Evolutionary conservation across 257 asterid genomes (phyloP).

Genomic region (Vinca minor): DNA sequence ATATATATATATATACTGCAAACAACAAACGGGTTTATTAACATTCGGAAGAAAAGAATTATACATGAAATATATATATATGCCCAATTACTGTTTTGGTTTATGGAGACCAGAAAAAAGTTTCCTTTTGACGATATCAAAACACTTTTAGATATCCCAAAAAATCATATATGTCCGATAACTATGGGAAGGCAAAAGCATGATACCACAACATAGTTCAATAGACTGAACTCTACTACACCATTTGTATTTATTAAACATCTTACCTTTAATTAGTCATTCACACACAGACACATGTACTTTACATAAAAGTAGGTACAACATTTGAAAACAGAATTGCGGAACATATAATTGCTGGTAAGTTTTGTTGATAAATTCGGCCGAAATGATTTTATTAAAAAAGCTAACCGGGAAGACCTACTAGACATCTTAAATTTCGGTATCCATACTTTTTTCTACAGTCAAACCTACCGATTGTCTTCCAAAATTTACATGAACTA

Average conservation of each 20-base stretch:
- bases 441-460: not conserved
- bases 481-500: constrained; percentile 1
- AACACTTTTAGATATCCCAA: not conserved
- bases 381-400: not conserved
- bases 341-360: not conserved
- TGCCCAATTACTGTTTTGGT: not conserved
- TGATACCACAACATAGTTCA: not conserved
- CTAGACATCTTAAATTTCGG: not conserved
- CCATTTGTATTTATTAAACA: not conserved
- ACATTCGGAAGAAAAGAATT: not conserved
- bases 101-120: not conserved
- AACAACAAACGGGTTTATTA: not conserved
- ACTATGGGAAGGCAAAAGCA: not conserved
- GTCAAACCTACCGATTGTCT: not conserved
- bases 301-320: not conserved
- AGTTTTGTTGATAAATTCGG: not conserved
- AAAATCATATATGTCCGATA: not conserved
- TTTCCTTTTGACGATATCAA: not conserved
- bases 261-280: not conserved
- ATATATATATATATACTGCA: too few relatives aligned
- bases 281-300: not conserved
- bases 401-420: not conserved
- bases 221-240: not conserved
- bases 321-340: not conserved
- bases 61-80: not conserved